Evolutionary conservation across 1,284 basidiomycete species (phyloP), one percentile per base, ranked within the genome.

Genomic region (Lentinula novae-zelandiae): DNA sequence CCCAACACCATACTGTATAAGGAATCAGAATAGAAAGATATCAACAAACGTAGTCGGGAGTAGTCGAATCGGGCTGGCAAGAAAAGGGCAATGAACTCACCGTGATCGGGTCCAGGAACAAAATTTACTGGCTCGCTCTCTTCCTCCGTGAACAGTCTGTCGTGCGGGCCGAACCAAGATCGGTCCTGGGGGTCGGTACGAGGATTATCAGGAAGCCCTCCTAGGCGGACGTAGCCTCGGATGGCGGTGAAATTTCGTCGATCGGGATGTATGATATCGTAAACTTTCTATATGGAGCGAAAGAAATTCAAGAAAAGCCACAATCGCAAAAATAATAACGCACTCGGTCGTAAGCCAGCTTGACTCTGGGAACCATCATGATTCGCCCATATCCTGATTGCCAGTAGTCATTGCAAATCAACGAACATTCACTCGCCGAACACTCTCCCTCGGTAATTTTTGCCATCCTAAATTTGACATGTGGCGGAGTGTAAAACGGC

Each of bases 381-480:
- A 98, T 96, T 59, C 95, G 81, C 1, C 95, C 95, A 71, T 95
- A 98, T 0, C 95, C 95, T 3, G 90, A 84, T 63, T 89, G 85
- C 91, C 93, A 96, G 73, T 95, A 95, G 74, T 95, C 90, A 76
- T 96, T 98, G 78, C 95, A 96, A 67, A 98, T 95, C 62, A 98
- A 80, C 75, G 87, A 90, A 77, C 95, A 98, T 76, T 98, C 95
- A 60, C 86, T 90, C 0, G 95, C 95, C 46, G 90, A 93, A 72
- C 95, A 98, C 73, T 98, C 95, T 58, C 86, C 86, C 34, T 95
- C 89, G 7, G 80, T 80, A 58, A 90, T 83, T 57, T 81, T 81
- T 4, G 95, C 95, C 95, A 98, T 97, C 50, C 95, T 83, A 84
- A 98, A 98, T 63, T 86, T 83, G 60, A 96, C 90, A 68, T 92